Percentiles rank a stretch among this genome's conserved stretches.
These are phyloP conservation scores for Aspergillus persii DNA, from an alignment of 2,329 filamentous ascomycete genomes.

Conservation along the genomic window DNA sequence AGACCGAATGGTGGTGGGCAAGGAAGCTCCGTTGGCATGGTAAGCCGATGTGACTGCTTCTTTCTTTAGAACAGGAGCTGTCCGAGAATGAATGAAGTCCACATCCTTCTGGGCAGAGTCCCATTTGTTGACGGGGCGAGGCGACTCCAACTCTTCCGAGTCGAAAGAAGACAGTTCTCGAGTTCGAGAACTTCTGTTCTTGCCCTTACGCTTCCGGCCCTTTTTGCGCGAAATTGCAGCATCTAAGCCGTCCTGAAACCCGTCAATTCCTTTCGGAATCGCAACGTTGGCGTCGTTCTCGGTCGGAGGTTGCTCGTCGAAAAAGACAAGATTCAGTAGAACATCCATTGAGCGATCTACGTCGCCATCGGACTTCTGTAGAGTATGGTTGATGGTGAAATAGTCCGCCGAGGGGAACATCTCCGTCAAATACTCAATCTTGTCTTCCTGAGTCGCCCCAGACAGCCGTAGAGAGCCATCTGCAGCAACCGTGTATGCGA, in stretches of 20 bases:
- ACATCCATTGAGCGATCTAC: slow-evolving; percentile 73
- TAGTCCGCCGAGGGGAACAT: slow-evolving; percentile 71
- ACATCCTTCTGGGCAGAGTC: slow-evolving; percentile 56
- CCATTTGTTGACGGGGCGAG: slow-evolving; percentile 55
- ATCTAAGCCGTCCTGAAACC: slow-evolving; percentile 63
- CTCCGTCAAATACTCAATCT: slow-evolving; percentile 60
- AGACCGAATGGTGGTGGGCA: slow-evolving; percentile 54
- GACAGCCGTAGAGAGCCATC: slow-evolving; percentile 29
- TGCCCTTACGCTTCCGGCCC: slow-evolving; percentile 43
- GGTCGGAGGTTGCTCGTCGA: slow-evolving; percentile 64
- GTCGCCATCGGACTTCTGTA: slow-evolving; percentile 67
- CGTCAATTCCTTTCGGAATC: slow-evolving; percentile 73
- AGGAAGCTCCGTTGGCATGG: slow-evolving; percentile 56
- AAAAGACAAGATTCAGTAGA: slow-evolving; percentile 73
- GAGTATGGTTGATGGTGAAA: slow-evolving; percentile 63
- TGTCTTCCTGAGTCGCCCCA: slow-evolving; percentile 52
- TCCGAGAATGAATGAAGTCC: slow-evolving; percentile 58
- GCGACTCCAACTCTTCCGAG: slow-evolving; percentile 13
- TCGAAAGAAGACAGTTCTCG: slow-evolving; percentile 15
- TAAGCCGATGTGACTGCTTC: slow-evolving; percentile 57
- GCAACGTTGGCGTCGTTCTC: slow-evolving; percentile 44
- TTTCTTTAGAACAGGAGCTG: slow-evolving; percentile 45
- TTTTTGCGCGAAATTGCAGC: slow-evolving; percentile 40
- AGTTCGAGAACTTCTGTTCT: slow-evolving; percentile 33
- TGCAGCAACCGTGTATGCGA: slow-evolving; percentile 26